A percentile compares a stretch with the other conserved stretches of the same genome.
These are phyloP conservation scores for Trichopus zeylanicus DNA, from an alignment of 116 monocot species.

Conservation along the genomic window DNA sequence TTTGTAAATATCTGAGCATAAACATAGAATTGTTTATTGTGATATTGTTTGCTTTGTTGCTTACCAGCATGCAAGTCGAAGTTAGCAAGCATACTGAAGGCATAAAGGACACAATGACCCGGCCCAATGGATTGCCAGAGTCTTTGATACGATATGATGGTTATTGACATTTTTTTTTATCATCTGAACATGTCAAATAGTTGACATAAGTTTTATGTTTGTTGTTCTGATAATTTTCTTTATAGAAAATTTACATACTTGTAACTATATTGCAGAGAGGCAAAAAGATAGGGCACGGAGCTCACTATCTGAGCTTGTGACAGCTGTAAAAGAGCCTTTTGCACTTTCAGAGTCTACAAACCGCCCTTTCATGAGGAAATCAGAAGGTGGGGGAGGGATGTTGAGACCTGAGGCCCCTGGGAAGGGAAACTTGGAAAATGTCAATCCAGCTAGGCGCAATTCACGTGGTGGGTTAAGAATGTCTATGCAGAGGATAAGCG, in stretches of 20 bases:
- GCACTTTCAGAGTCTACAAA: constrained; percentile 58
- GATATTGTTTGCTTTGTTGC: not conserved
- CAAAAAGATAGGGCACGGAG: constrained; percentile 77
- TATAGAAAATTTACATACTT: not conserved
- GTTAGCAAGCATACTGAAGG: constrained; percentile 97
- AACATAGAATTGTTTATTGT: not conserved
- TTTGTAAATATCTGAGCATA: not conserved
- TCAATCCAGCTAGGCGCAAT: constrained; percentile 35
- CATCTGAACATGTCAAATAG: not conserved
- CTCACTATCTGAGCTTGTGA: constrained; percentile 73
- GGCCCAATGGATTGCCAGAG: constrained; percentile 93
- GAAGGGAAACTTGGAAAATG: constrained; percentile 61
- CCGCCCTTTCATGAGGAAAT: constrained; percentile 50
- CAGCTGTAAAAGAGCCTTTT: constrained; percentile 70
- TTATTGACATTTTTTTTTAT: constrained; percentile 18
- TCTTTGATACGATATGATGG: constrained; percentile 94
- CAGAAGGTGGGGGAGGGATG: constrained; percentile 29
- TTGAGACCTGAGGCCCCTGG: constrained; percentile 11
- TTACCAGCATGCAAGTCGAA: constrained; percentile 89
- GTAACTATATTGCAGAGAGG: constrained; percentile 46
- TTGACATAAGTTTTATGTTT: not conserved
- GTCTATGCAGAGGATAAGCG: constrained; percentile 74
- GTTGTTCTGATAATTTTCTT: not conserved
- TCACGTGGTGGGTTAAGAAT: constrained; percentile 48
- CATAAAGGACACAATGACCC: constrained; percentile 63